Percentiles rank a stretch among this genome's conserved stretches.
Evolutionary conservation across 2,329 filamentous ascomycete genomes (phyloP).

Genomic region (Periconia macrospinosa): DNA sequence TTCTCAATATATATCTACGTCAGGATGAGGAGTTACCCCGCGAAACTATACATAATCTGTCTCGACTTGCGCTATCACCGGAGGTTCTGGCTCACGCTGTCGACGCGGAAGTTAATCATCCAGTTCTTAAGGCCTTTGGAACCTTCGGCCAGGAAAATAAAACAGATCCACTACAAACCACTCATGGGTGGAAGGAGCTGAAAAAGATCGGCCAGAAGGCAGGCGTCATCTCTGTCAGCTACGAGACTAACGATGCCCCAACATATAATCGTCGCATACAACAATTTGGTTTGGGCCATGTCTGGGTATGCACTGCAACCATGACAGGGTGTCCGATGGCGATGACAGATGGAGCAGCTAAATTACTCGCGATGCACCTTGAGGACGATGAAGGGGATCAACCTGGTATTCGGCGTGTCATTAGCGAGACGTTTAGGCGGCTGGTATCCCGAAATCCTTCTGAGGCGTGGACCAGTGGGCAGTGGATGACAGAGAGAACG

Average conservation of each 20-base stretch:
- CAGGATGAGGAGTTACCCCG: too few relatives aligned
- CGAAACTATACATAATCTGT: too few relatives aligned
- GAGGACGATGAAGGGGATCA: slow-evolving; percentile 27
- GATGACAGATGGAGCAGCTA: slow-evolving; percentile 65
- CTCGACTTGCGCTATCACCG: too few relatives aligned
- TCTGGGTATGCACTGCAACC: slow-evolving; percentile 63
- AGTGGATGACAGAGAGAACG: slow-evolving; percentile 76
- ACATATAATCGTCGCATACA: slow-evolving; percentile 59
- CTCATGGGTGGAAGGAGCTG: slow-evolving; percentile 67
- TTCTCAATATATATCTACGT: too few relatives aligned
- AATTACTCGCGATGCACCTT: slow-evolving; percentile 23
- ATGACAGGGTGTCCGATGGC: slow-evolving; percentile 67
- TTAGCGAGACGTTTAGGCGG: slow-evolving; percentile 56
- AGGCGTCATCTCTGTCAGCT: slow-evolving; percentile 63
- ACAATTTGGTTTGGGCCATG: slow-evolving; percentile 61
- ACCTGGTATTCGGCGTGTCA: slow-evolving; percentile 43
- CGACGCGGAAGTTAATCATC: slow-evolving; percentile 67
- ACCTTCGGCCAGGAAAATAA: slow-evolving; percentile 60
- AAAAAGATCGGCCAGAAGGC: slow-evolving; percentile 61
- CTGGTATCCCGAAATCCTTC: slow-evolving; percentile 57
- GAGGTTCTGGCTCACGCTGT: slow-evolving; percentile 44
- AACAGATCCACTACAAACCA: slow-evolving; percentile 62
- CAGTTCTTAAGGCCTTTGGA: slow-evolving; percentile 62
- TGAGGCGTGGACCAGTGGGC: slow-evolving; percentile 69
- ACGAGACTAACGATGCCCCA: slow-evolving; percentile 37